Conservation (phyloP, 495 filamentous ascomycete genomes). For the Penicillium argentinense region DNA sequence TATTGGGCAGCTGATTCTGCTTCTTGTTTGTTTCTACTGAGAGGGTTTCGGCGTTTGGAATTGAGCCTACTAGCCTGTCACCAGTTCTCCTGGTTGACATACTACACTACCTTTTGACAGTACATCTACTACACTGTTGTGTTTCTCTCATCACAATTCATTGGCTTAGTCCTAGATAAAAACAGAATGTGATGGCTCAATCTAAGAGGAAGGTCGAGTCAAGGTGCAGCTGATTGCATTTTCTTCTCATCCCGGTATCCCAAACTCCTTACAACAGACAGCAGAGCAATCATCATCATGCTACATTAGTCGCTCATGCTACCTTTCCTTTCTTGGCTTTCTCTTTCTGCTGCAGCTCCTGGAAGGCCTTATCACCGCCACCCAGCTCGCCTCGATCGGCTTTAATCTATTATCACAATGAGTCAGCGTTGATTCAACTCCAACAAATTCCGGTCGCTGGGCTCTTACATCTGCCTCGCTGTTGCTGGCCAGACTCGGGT, state of each 20-base stretch:
- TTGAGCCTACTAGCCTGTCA: background rate
- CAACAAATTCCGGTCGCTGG: background rate
- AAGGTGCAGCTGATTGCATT: too few species aligned
- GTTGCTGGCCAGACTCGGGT: conserved; percentile 72
- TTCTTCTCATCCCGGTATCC: too few species aligned
- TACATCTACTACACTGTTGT: conserved; percentile 4
- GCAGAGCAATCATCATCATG: too few species aligned
- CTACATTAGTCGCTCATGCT: background rate
- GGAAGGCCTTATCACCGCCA: conserved; percentile 40
- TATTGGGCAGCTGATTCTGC: conserved; percentile 9
- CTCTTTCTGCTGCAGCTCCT: conserved; percentile 54
- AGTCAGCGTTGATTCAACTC: background rate
- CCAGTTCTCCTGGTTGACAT: conserved; percentile 2
- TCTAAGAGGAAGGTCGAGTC: too few species aligned
- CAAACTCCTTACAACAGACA: too few species aligned
- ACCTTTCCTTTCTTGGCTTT: conserved; percentile 36
- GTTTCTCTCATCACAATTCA: background rate
- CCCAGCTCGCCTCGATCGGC: conserved; percentile 60
- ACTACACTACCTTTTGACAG: too few species aligned
- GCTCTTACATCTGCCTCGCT: conserved; percentile 71
- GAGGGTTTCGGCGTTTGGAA: conserved; percentile 15
- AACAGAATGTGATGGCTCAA: too few species aligned
- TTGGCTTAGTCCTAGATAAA: background rate
- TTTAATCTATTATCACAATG: conserved; percentile 51
- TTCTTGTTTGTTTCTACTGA: background rate